A percentile compares a stretch with the other conserved stretches of the same genome.
Evolutionary conservation across 2,329 filamentous ascomycete genomes (phyloP).

Genomic region (Claviceps sp.): DNA sequence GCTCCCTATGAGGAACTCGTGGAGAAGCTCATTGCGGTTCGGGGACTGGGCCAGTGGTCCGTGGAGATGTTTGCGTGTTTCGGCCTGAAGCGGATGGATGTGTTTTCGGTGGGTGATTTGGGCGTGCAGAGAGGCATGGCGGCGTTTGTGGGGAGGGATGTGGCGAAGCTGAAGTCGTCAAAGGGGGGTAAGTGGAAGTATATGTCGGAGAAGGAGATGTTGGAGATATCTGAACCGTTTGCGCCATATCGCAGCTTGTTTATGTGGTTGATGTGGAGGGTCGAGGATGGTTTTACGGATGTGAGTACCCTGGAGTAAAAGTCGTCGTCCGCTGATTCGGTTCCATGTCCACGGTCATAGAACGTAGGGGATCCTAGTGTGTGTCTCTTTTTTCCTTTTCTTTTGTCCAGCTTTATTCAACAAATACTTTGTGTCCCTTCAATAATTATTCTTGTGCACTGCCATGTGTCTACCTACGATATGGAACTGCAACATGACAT

Average conservation of each 20-base stretch:
- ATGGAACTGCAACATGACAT: no score
- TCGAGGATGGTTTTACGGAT: slow-evolving; percentile 56
- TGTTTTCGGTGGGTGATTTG: slow-evolving; percentile 83
- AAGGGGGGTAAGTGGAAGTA: slow-evolving; percentile 93
- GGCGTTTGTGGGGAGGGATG: slow-evolving; percentile 67
- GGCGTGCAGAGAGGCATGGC: slow-evolving; percentile 95
- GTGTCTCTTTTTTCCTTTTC: background rate
- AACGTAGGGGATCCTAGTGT: background rate
- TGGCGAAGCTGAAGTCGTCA: slow-evolving; percentile 61
- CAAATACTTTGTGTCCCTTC: no score
- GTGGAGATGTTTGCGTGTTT: slow-evolving; percentile 99
- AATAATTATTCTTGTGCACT: no score
- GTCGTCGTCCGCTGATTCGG: background rate
- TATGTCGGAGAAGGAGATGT: slow-evolving; percentile 89
- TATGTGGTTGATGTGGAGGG: slow-evolving; percentile 98
- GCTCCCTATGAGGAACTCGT: slow-evolving; percentile 80
- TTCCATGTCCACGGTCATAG: background rate
- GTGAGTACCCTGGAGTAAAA: slow-evolving; percentile 43
- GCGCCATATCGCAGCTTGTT: slow-evolving; percentile 80
- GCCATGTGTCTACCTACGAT: no score
- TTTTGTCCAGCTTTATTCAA: background rate
- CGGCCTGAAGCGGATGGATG: slow-evolving; percentile 84
- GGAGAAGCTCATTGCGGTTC: slow-evolving; percentile 67
- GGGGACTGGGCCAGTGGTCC: slow-evolving; percentile 79
- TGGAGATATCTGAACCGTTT: slow-evolving; percentile 66